Evolutionary conservation across 768 basidiomycete genomes (phyloP).

Genomic region (Boletus sensibilis): DNA sequence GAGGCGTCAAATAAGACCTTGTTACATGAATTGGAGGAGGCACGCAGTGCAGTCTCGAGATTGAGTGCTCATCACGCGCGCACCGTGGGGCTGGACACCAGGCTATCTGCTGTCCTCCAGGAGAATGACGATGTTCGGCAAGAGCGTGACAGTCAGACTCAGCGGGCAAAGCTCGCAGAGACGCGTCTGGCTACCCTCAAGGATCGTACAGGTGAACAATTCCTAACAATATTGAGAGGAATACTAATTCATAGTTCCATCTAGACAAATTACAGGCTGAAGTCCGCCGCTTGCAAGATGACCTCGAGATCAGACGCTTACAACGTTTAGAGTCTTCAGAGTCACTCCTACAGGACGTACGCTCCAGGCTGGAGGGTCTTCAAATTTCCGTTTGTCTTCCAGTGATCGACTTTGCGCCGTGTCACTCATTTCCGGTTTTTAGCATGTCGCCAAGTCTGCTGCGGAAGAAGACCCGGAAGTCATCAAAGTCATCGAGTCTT

Average conservation of each 20-base stretch:
- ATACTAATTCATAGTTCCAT: conserved; percentile 4
- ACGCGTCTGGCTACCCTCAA: conserved; percentile 59
- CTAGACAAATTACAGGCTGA: conserved; percentile 71
- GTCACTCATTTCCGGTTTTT: conserved; percentile 18
- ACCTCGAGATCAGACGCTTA: conserved; percentile 57
- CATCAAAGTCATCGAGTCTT: conserved; percentile 70
- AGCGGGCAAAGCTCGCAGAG: conserved; percentile 68
- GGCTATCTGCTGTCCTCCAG: conserved; percentile 60
- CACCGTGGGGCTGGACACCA: conserved; percentile 67
- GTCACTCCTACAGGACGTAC: conserved; percentile 63
- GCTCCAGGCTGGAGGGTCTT: conserved; percentile 58
- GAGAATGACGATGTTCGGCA: conserved; percentile 84
- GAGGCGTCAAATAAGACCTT: conserved; percentile 77
- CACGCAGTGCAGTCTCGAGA: conserved; percentile 62
- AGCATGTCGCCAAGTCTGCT: conserved; percentile 41
- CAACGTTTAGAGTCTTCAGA: conserved; percentile 67
- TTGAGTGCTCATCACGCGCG: conserved; percentile 69
- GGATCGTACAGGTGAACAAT: conserved; percentile 58
- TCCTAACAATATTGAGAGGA: not conserved
- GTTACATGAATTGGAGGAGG: conserved; percentile 72
- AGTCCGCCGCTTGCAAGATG: conserved; percentile 60
- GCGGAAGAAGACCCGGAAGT: conserved; percentile 55
- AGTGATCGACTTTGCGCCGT: not conserved
- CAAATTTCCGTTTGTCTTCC: conserved; percentile 50
- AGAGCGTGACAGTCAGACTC: conserved; percentile 70